Conservation (phyloP, 371 early-diverging fungal genomes). For the Entomophthora muscae region DNA sequence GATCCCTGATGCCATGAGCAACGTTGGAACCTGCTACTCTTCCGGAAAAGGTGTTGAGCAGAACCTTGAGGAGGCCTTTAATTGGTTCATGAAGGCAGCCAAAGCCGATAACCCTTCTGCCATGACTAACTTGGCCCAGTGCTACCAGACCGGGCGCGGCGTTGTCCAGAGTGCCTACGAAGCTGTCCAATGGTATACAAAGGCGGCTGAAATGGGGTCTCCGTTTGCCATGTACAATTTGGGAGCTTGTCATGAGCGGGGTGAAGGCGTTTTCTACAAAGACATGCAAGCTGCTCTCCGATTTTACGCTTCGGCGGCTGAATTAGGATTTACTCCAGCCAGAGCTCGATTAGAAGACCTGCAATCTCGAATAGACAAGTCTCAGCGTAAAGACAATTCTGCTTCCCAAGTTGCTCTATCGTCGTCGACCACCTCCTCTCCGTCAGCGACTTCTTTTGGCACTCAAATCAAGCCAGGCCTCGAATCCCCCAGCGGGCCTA, state of each 20-base stretch:
- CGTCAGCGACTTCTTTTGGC: neutral
- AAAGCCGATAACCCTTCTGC: slow-evolving; percentile 8
- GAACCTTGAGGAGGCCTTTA: slow-evolving; percentile 27
- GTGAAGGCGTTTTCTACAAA: neutral
- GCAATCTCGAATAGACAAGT: neutral
- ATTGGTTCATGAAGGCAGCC: slow-evolving; percentile 51
- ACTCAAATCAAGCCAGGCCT: neutral
- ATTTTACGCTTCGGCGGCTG: neutral
- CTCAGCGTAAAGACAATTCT: neutral
- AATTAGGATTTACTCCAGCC: neutral
- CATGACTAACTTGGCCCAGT: slow-evolving; percentile 43
- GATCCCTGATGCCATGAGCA: slow-evolving; percentile 54
- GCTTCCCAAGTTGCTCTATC: neutral
- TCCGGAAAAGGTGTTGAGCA: slow-evolving; percentile 40
- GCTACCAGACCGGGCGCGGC: slow-evolving; percentile 49
- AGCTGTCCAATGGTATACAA: slow-evolving; percentile 39
- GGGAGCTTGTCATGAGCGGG: slow-evolving; percentile 7
- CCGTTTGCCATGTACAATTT: slow-evolving; percentile 7
- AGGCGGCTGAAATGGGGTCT: slow-evolving; percentile 6
- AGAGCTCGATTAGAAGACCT: neutral
- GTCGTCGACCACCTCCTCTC: neutral
- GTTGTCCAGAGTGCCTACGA: slow-evolving; percentile 24
- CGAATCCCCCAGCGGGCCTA: neutral
- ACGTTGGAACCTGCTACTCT: slow-evolving; percentile 49
- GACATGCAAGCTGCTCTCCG: neutral